Percentiles rank a stretch among this genome's conserved stretches.
These are phyloP conservation scores for Cladochytrium tenue DNA, from an alignment of 371 early-diverging fungal species.

Conservation along the genomic window DNA sequence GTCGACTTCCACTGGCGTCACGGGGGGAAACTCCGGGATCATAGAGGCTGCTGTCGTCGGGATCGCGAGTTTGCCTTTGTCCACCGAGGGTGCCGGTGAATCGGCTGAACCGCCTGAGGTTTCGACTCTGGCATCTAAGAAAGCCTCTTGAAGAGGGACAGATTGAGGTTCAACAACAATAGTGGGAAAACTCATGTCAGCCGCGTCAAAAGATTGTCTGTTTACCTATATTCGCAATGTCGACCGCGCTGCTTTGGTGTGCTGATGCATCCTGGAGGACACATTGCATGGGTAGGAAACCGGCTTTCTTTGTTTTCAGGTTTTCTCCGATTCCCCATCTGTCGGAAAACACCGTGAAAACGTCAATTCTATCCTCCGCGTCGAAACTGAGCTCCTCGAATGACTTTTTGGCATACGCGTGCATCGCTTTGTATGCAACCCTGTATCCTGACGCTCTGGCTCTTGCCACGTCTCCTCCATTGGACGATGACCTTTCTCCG, in stretches of 20 bases:
- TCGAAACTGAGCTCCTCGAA: no score
- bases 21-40: background rate
- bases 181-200: background rate
- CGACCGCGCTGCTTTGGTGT: background rate
- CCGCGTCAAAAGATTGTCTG: background rate
- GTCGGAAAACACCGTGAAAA: background rate
- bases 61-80: background rate
- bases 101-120: background rate
- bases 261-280: background rate
- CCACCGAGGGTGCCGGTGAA: background rate
- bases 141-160: background rate
- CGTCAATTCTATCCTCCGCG: no score
- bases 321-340: background rate
- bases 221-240: no score
- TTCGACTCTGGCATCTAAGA: background rate
- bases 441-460: no score
- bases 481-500: no score
- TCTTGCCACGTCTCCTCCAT: no score
- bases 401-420: no score
- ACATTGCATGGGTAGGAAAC: background rate
- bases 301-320: background rate
- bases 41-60: background rate
- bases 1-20: slow-evolving; percentile 15
- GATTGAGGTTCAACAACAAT: background rate
- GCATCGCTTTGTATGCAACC: no score